Conservation (phyloP, 441 rosid genomes). For the Breynia disticha region DNA sequence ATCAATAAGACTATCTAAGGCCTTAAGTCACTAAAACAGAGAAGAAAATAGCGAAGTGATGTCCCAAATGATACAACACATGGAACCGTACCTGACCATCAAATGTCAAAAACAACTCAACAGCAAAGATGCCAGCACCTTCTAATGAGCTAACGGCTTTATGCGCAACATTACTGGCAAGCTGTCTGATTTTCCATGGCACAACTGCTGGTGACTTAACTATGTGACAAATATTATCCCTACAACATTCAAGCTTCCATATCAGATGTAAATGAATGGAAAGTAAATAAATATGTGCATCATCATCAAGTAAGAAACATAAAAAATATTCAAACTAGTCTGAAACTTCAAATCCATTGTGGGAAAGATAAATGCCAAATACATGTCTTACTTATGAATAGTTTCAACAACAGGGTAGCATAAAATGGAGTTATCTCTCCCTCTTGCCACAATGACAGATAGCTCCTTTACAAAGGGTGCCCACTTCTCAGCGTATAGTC, state of each 20-base stretch:
- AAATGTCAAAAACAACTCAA: conserved; percentile 76
- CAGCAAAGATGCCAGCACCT: conserved; percentile 98
- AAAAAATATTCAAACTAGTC: not conserved
- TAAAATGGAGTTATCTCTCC: conserved; percentile 72
- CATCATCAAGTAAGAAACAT: not conserved
- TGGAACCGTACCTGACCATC: conserved; percentile 59
- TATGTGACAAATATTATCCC: conserved; percentile 93
- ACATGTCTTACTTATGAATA: conserved; percentile 57
- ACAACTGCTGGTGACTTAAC: conserved; percentile 86
- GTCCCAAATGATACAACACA: conserved; percentile 5
- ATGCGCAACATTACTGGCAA: conserved; percentile 73
- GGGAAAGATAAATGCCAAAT: conserved; percentile 7
- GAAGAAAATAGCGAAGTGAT: conserved; percentile 4
- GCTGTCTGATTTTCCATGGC: conserved; percentile 74
- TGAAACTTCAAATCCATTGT: not conserved
- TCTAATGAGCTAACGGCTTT: conserved; percentile 78
- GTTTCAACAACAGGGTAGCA: conserved; percentile 95
- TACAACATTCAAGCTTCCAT: conserved; percentile 21
- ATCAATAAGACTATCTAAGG: conserved; percentile 3
- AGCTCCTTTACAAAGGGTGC: conserved; percentile 91
- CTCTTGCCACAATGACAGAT: conserved; percentile 92
- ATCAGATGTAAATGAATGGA: conserved; percentile 6
- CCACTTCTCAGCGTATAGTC: conserved; percentile 88
- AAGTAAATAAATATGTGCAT: too few relatives aligned
- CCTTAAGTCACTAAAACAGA: not conserved